These are phyloP conservation scores for Fusarium pilosicola DNA, from an alignment of 2,329 filamentous ascomycete genomes.

Conservation along the genomic window DNA sequence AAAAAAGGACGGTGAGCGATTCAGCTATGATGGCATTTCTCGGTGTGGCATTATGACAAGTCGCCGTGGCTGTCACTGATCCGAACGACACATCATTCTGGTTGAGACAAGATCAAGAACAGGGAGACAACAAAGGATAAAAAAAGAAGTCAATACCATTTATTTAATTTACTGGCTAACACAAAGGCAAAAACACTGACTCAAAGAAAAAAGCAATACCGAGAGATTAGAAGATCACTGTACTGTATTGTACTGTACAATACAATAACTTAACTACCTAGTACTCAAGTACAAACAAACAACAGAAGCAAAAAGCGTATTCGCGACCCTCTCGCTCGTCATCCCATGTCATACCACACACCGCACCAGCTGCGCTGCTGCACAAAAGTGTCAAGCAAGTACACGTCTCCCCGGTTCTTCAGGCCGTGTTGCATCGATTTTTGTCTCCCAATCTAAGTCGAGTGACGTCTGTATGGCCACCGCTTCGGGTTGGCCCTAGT, in stretches of 20 bases:
- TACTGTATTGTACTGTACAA: background rate
- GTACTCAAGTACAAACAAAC: no score
- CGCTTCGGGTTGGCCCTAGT: constrained; percentile 24
- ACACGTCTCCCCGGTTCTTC: constrained; percentile 33
- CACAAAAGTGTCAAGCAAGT: constrained; percentile 34
- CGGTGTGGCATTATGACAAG: constrained; percentile 38
- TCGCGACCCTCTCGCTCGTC: constrained; percentile 33
- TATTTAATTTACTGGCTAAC: background rate
- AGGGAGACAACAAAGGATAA: constrained; percentile 20
- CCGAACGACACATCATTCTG: constrained; percentile 32
- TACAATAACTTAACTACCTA: no score
- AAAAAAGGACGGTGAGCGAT: constrained; percentile 34
- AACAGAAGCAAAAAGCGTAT: constrained; percentile 15
- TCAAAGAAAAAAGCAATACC: constrained; percentile 31
- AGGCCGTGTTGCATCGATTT: constrained; percentile 32
- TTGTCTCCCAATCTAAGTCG: constrained; percentile 7
- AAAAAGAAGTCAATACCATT: background rate
- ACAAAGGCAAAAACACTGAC: constrained; percentile 25
- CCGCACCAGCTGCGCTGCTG: constrained; percentile 38
- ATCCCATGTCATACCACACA: constrained; percentile 42
- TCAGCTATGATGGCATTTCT: constrained; percentile 33
- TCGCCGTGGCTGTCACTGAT: constrained; percentile 16
- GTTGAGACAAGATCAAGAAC: constrained; percentile 31
- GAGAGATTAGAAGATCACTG: background rate
- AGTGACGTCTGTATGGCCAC: constrained; percentile 37